phyloP scores from a whole-genome alignment of 192 early-diverging fungal species.

The Coemansia furcata region DNA sequence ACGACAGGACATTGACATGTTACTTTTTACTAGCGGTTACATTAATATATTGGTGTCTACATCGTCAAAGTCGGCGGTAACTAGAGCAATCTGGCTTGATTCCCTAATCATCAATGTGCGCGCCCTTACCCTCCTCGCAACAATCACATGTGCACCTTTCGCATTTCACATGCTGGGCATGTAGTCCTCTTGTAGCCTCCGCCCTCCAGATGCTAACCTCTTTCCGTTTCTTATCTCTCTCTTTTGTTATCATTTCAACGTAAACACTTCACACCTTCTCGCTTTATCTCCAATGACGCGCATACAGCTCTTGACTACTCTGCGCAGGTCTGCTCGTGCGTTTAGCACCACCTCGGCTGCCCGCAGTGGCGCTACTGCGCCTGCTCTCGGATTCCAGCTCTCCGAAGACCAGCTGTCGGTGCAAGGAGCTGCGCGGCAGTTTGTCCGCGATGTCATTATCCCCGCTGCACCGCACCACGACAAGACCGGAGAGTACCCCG shows the following conservation, averaged over 20 bases:
- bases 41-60: neutral
- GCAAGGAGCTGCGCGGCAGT: slow-evolving; percentile 88
- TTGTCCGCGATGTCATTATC: slow-evolving; percentile 84
- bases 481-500: slow-evolving; percentile 89
- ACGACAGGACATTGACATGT: neutral
- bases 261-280: neutral
- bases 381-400: slow-evolving; percentile 63
- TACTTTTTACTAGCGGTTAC: neutral
- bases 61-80: neutral
- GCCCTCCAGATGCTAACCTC: neutral
- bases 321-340: slow-evolving; percentile 39
- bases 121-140: neutral
- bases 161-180: slow-evolving; percentile 4
- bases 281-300: slow-evolving; percentile 31
- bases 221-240: neutral
- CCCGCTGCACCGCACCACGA: slow-evolving; percentile 93
- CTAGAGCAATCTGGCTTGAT: neutral
- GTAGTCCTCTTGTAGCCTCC: neutral
- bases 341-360: slow-evolving; percentile 24
- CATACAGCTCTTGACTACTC: slow-evolving; percentile 8
- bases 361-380: slow-evolving; percentile 10
- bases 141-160: neutral
- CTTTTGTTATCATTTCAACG: neutral
- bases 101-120: neutral
- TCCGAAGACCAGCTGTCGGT: slow-evolving; percentile 80